phyloP scores from a whole-genome alignment of 177 flowering plant species.

The Telopea speciosissima region DNA sequence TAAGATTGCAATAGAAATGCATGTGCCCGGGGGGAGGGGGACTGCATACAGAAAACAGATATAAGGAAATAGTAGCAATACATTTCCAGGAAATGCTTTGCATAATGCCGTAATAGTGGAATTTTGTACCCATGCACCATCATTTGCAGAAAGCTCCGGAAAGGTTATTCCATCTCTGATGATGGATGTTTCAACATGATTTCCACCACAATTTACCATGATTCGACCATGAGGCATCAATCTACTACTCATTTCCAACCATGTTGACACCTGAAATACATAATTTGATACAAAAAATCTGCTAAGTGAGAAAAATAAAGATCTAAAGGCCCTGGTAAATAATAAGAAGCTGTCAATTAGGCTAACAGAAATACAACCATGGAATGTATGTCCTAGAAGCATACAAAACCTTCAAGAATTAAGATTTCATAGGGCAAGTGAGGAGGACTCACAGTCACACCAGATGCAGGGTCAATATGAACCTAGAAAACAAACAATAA shows the following conservation, averaged over 20 bases:
- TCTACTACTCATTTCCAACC: constrained; percentile 49
- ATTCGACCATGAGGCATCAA: constrained; percentile 77
- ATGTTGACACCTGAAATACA: constrained; percentile 43
- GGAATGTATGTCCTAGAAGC: neutral
- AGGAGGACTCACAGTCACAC: neutral
- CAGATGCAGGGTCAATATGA: too few species aligned
- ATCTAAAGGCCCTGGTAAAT: neutral
- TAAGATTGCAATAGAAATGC: neutral
- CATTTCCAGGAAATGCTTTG: constrained; percentile 55
- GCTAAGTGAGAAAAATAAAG: constrained; percentile 1
- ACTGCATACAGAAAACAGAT: neutral
- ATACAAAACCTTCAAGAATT: neutral
- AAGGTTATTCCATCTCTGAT: constrained; percentile 9
- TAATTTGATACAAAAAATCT: neutral
- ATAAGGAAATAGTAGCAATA: constrained; percentile 15
- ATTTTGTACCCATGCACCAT: constrained; percentile 38
- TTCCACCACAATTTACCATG: constrained; percentile 86
- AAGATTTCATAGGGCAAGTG: neutral
- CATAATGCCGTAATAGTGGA: constrained; percentile 49
- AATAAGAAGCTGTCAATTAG: neutral
- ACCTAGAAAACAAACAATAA: too few species aligned
- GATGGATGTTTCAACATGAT: constrained; percentile 19
- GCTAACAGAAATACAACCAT: neutral
- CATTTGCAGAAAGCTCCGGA: constrained; percentile 11
- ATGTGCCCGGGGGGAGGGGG: too few species aligned